Conservation (phyloP, 495 filamentous ascomycete species). For the Lasiosphaeria miniovina region DNA sequence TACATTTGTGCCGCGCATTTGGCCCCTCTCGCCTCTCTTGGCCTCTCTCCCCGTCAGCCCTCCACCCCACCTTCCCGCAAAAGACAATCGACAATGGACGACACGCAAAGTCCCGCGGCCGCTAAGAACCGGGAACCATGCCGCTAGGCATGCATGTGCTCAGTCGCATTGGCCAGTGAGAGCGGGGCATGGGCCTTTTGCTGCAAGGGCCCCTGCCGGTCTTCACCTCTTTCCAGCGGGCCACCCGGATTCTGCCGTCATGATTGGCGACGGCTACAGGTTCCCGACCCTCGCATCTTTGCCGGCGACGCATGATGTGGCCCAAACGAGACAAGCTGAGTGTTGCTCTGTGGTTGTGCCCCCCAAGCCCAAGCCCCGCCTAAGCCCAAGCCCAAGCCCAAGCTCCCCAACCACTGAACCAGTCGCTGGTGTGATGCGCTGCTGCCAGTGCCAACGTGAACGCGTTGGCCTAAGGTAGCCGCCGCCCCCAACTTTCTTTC, state of each 20-base stretch:
- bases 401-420: not conserved
- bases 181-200: not conserved
- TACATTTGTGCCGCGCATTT: slow-evolving; percentile 4
- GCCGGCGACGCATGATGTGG: slow-evolving; percentile 1
- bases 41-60: not conserved
- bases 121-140: slow-evolving; percentile 14
- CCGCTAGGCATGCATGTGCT: slow-evolving; percentile 16
- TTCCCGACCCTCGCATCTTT: not conserved
- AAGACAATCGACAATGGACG: not conserved
- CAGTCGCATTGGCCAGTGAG: slow-evolving; percentile 18
- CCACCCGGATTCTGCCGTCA: slow-evolving; percentile 3
- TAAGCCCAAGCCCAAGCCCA: not conserved
- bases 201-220: slow-evolving; percentile 16
- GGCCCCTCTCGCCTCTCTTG: not conserved
- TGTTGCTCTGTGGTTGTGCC: not conserved
- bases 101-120: slow-evolving; percentile 4
- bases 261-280: slow-evolving; percentile 3
- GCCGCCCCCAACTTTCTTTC: too few relatives aligned
- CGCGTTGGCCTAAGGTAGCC: too few relatives aligned
- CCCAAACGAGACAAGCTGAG: slow-evolving; percentile 4
- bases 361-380: not conserved
- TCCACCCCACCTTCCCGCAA: not conserved
- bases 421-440: too few relatives aligned
- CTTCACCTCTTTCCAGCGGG: not conserved
- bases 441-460: too few relatives aligned